These are phyloP conservation scores for Lumnitzera racemosa DNA, from an alignment of 345 rosid genomes.

Conservation along the genomic window DNA sequence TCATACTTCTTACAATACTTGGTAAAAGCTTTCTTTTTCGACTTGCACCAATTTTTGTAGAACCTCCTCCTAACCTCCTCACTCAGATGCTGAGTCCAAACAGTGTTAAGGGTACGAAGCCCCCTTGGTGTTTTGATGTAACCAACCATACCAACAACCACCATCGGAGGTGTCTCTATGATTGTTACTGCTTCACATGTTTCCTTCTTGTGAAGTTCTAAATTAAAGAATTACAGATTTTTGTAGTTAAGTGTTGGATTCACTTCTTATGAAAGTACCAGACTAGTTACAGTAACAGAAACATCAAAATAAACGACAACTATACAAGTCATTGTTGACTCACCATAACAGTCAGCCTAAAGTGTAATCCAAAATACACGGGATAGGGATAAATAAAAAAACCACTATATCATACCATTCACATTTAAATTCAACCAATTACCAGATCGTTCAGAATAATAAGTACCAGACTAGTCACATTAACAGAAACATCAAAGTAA, in stretches of 20 bases:
- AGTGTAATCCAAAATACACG: too few species aligned
- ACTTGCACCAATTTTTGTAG: slow-evolving; percentile 86
- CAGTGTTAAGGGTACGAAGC: slow-evolving; percentile 65
- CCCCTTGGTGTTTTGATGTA: slow-evolving; percentile 80
- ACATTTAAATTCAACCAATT: too few species aligned
- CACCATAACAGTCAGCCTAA: too few species aligned
- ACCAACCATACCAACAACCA: slow-evolving; percentile 86
- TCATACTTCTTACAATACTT: slow-evolving; percentile 57
- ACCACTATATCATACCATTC: too few species aligned
- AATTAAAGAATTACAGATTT: neutral
- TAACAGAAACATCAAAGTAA: neutral
- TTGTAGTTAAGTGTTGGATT: neutral
- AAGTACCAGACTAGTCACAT: neutral
- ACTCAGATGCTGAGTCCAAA: slow-evolving; percentile 88
- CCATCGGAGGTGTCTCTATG: slow-evolving; percentile 88
- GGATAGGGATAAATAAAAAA: too few species aligned
- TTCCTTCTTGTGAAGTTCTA: slow-evolving; percentile 94
- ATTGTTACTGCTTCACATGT: slow-evolving; percentile 86
- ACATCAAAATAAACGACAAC: neutral
- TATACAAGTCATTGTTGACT: too few species aligned
- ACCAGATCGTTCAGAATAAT: too few species aligned
- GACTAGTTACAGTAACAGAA: neutral
- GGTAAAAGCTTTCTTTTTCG: slow-evolving; percentile 85
- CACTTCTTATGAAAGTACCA: too few species aligned
- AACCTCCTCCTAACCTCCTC: slow-evolving; percentile 85